These are phyloP conservation scores for Cryoendolithus antarcticus DNA, from an alignment of 2,329 filamentous ascomycete species.

Conservation along the genomic window DNA sequence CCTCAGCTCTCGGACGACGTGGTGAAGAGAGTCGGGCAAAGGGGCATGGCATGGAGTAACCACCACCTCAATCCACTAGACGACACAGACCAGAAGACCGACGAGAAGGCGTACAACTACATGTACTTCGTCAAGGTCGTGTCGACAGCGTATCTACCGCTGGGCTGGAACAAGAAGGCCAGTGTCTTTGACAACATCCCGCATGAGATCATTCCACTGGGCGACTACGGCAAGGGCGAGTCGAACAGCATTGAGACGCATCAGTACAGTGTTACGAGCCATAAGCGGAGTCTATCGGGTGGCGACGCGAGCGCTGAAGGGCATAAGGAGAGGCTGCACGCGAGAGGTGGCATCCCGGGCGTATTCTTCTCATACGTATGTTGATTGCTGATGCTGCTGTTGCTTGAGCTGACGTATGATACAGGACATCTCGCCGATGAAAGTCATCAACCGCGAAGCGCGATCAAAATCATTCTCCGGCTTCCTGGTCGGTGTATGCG, in stretches of 20 bases:
- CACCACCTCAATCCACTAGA: conserved; percentile 91
- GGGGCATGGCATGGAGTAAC: conserved; percentile 59
- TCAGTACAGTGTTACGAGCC: conserved; percentile 95
- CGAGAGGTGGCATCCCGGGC: conserved; percentile 82
- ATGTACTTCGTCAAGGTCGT: conserved; percentile 99
- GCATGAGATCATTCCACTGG: conserved; percentile 48
- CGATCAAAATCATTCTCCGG: conserved; percentile 79
- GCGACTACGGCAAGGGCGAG: conserved; percentile 51
- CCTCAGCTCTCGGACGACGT: conserved; percentile 73
- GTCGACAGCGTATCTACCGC: conserved; percentile 82
- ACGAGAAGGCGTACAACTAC: conserved; percentile 80
- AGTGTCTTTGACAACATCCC: conserved; percentile 20
- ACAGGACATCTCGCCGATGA: conserved; percentile 92
- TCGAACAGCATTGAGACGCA: conserved; percentile 89
- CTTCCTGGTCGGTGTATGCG: conserved; percentile 88
- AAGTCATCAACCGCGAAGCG: conserved; percentile 93
- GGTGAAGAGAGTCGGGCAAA: conserved; percentile 48
- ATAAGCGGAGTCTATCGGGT: conserved; percentile 76
- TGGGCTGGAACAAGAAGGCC: conserved; percentile 66
- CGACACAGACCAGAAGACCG: conserved; percentile 59
- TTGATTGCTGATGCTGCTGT: conserved; percentile 13
- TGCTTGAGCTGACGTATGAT: background rate
- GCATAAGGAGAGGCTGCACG: conserved; percentile 84
- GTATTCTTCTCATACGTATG: conserved; percentile 97
- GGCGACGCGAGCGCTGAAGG: conserved; percentile 77